These are phyloP conservation scores for Sporothrix luriei DNA, from an alignment of 2,329 filamentous ascomycete genomes.

Conservation along the genomic window DNA sequence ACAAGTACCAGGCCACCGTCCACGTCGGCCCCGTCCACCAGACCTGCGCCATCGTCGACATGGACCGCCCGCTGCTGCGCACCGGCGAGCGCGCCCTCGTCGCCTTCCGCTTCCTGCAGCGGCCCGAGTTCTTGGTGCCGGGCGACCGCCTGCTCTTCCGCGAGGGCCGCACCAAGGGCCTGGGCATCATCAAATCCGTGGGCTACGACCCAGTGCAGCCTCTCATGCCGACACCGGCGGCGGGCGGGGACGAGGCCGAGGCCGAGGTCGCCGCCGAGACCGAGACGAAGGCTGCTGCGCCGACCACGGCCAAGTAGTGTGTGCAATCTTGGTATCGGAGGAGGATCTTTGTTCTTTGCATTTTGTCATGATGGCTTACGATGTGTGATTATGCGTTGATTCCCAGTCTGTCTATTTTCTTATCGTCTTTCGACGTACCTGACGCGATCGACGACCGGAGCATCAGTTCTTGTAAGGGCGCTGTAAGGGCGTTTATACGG, in stretches of 20 bases:
- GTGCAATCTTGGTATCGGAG: not conserved
- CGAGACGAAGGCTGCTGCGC: not conserved
- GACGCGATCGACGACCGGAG: not conserved
- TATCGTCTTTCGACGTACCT: not conserved
- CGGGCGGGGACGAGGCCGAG: not conserved
- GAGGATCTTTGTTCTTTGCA: not conserved
- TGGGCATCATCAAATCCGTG: conserved; percentile 90
- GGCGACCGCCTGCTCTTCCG: conserved; percentile 91
- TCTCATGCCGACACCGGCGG: conserved; percentile 39
- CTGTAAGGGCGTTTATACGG: not conserved
- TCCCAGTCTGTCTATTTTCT: not conserved
- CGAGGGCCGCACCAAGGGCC: conserved; percentile 90
- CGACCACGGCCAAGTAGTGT: not conserved
- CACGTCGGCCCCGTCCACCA: conserved; percentile 94
- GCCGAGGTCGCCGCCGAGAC: not conserved
- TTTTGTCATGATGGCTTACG: not conserved
- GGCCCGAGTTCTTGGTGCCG: conserved; percentile 86
- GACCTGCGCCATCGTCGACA: conserved; percentile 95
- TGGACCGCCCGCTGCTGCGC: conserved; percentile 92
- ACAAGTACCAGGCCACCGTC: conserved; percentile 96
- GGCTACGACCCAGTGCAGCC: conserved; percentile 75
- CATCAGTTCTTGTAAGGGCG: not conserved
- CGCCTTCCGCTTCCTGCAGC: conserved; percentile 90
- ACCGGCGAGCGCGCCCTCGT: conserved; percentile 93
- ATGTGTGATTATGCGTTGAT: not conserved